Conservation (phyloP, 768 basidiomycete genomes). For the Russula sp. region DNA sequence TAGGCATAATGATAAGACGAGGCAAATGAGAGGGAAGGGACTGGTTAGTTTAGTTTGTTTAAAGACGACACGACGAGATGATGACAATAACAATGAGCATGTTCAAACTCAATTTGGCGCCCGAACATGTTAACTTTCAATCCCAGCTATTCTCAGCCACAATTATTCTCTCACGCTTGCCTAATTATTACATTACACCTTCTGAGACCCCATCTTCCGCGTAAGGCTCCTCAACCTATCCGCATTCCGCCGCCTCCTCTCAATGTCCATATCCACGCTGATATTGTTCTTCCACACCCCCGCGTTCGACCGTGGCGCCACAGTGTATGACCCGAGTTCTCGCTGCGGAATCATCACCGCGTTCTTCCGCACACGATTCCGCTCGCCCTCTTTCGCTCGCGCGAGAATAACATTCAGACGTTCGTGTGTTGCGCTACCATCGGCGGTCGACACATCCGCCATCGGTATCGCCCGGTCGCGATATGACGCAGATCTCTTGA, state of each 20-base stretch:
- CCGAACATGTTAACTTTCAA: conserved; percentile 17
- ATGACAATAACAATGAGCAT: too few species aligned
- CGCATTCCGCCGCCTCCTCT: conserved; percentile 65
- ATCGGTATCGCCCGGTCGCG: conserved; percentile 65
- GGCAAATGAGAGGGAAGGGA: conserved; percentile 30
- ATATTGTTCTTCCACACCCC: conserved; percentile 46
- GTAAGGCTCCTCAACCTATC: conserved; percentile 66
- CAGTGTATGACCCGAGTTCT: conserved; percentile 69
- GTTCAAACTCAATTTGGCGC: conserved; percentile 21
- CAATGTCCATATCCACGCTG: conserved; percentile 69
- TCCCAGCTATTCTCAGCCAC: conserved; percentile 15
- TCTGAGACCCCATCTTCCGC: conserved; percentile 34
- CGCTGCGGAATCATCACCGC: conserved; percentile 79
- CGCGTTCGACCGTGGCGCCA: conserved; percentile 60
- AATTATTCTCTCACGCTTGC: neutral
- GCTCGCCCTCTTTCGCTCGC: conserved; percentile 61
- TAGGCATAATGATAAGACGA: conserved; percentile 58
- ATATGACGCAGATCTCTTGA: conserved; percentile 82
- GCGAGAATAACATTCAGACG: conserved; percentile 65
- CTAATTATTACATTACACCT: neutral
- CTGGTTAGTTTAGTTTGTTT: conserved; percentile 11
- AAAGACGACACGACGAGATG: neutral
- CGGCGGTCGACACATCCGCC: conserved; percentile 38
- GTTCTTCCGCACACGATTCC: conserved; percentile 64
- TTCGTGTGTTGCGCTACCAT: conserved; percentile 40